Base-by-base conservation (phyloP, 2,329 filamentous ascomycete species). In the Coniochaeta sp. region DNA sequence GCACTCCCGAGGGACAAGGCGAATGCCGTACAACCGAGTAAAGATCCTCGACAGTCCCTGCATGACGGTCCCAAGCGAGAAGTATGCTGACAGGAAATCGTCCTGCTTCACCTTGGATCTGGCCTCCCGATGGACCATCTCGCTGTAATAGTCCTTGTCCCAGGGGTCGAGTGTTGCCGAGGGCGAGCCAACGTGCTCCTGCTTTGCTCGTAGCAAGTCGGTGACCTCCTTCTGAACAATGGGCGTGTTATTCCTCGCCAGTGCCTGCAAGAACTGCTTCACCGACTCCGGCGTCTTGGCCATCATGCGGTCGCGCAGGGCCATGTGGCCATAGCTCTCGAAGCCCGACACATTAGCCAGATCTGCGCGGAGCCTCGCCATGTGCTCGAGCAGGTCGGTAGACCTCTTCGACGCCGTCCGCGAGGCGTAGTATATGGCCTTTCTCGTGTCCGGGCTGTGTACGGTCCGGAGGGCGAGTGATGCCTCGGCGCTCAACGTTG, bases 301-400 rank as follows among this genome's bases (percentile, higher is more conserved):
- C 94, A 99, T 97, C 89, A 97, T 97, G 67, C 95, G 91, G 65
- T 97, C 92, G 56, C 87, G 85, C 40, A 99, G 75, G 1, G 89
- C 84, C 82, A 97, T 89, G 61, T 96, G 89, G 1, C 83, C 90
- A 66, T 92, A 96, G 59, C 85, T 96, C 56, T 89, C 78, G 60
- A 91, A 94, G 0, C 90, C 91, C 9, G 91, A 87, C 3, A 97
- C 74, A 52, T 82, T 80, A 2, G 94, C 91, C 35, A 99, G 75
- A 65, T 96, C 85, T 2, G 87, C 84, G 52, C 94, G 79, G 53
- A 84, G 79, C 59, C 77, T 78, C 47, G 99, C 73, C 70, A 99
- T 79, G 46, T 79, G 71, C 65, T 97, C 90, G 3, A 99, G 73
- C 22, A 83, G 76, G 13, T 74, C 64, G 13, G 97, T 79, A 48